Conservation (phyloP, 371 early-diverging fungal species). For the Actinomortierella ambigua region DNA sequence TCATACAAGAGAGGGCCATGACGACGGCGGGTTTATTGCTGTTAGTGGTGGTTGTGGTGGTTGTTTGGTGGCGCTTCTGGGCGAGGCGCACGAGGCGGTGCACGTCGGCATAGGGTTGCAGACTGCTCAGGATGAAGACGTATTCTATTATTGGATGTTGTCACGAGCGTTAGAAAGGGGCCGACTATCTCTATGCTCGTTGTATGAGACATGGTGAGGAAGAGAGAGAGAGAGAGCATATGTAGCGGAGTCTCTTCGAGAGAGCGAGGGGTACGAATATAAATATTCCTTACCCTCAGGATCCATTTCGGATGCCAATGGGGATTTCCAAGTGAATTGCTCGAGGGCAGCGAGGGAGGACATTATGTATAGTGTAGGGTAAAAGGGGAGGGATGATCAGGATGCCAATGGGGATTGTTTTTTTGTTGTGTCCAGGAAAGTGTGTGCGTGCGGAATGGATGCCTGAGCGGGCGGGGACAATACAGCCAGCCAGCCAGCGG, state of each 20-base stretch:
- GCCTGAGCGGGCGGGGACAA: no score
- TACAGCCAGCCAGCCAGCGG: no score
- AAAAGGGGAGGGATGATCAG: not conserved
- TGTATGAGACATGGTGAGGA: no score
- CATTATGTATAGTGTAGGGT: conserved; percentile 1
- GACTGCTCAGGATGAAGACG: conserved; percentile 40
- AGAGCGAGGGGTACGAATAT: no score
- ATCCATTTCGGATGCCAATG: conserved; percentile 36
- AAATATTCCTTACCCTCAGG: conserved; percentile 30
- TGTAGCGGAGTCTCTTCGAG: no score
- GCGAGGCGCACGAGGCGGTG: conserved; percentile 22
- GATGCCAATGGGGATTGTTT: not conserved
- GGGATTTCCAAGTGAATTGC: conserved; percentile 33
- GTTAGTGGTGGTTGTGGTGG: not conserved
- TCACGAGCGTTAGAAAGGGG: no score
- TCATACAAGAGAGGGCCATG: conserved; percentile 40
- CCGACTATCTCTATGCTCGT: no score
- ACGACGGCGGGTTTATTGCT: conserved; percentile 8
- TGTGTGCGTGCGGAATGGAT: no score
- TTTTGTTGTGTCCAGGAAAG: no score
- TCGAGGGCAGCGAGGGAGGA: conserved; percentile 37
- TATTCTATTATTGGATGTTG: conserved; percentile 17
- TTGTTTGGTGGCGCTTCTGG: conserved; percentile 7
- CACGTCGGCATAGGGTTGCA: conserved; percentile 41
- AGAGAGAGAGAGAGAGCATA: no score